Evolutionary conservation across 495 filamentous ascomycete species (phyloP), one percentile per base, ranked within the genome.

Genomic region (Aspergillus cavernicola): DNA sequence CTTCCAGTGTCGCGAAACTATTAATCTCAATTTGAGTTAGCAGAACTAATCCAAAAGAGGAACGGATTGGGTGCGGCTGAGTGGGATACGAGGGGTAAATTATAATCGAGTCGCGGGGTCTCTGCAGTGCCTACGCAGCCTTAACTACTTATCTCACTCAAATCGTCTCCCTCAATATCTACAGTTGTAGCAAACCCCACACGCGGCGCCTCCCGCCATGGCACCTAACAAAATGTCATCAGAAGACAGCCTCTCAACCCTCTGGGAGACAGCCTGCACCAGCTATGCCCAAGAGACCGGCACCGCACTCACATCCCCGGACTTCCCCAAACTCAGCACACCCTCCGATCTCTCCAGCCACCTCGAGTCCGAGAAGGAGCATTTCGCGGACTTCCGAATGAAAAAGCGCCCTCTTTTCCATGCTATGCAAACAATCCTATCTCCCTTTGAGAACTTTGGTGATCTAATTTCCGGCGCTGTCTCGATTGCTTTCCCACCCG

Each of bases 401-500:
- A 46, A 33, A 16, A 19, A 13, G 13, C 43, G 43, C 1, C 43
- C 43, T 4, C 26, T 46, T 1, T 9, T 46, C 15, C 43, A 46
- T 13, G 16, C 43, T 0, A 46, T 46, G 29, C 16, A 32, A 13
- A 33, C 16, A 13, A 13, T 46, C 1, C 1, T 46, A 9, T 5
- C 15, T 0, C 43, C 43, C 0, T 46, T 46, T 13, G 18, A 46
- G 16, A 47, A 16, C 9, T 59, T 38, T 38, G 57, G 57, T 16
- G 41, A 36, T 37, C 16, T 59, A 3, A 51, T 59, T 19, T n/a
- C 38, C 6, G 28, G n/a, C 16, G 43, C 18, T 10, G 56, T 26
- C 1, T 19, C 46, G 24, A 28, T 32, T 4, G 46, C 52, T 12
- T 70, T 67, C 33, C 60, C 67, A 5, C 64, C 62, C 7, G 57